Conservation (phyloP, 192 early-diverging fungal genomes). For the Gorgonomyces haynaldii region DNA sequence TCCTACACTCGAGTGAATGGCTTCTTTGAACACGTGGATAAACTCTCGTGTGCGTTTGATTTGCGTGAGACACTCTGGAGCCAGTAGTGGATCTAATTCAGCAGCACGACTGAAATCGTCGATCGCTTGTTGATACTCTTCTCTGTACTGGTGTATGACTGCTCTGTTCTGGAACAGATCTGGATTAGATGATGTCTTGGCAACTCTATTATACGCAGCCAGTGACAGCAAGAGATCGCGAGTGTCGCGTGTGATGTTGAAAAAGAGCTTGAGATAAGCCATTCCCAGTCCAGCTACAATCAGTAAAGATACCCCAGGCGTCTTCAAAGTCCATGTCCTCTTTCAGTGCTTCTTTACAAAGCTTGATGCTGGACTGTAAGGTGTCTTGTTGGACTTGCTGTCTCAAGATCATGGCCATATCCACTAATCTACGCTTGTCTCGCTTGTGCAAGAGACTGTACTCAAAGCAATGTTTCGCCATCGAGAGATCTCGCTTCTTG, state of each 20-base stretch:
- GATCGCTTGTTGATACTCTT: conserved; percentile 11
- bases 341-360: conserved; percentile 12
- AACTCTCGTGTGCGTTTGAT: not conserved
- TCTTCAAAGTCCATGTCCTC: conserved; percentile 5
- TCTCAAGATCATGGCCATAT: no score
- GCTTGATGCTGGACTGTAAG: conserved; percentile 5
- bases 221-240: conserved; percentile 5
- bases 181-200: conserved; percentile 1
- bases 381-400: no score
- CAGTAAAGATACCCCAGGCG: conserved; percentile 9
- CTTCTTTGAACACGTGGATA: not conserved
- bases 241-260: conserved; percentile 8
- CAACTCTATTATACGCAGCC: conserved; percentile 10
- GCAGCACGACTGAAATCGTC: not conserved
- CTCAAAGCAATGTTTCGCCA: conserved; percentile 12
- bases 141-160: conserved; percentile 5
- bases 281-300: conserved; percentile 5
- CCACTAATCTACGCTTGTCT: conserved; percentile 4
- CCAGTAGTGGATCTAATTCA: conserved; percentile 1
- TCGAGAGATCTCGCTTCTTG: conserved; percentile 11
- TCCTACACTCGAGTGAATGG: not conserved
- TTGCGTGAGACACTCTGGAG: not conserved
- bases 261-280: conserved; percentile 6
- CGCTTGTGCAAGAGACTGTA: not conserved
- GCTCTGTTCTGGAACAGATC: conserved; percentile 8